These are phyloP conservation scores for Fusarium sp. DNA, from an alignment of 2,329 filamentous ascomycete species.

Conservation along the genomic window DNA sequence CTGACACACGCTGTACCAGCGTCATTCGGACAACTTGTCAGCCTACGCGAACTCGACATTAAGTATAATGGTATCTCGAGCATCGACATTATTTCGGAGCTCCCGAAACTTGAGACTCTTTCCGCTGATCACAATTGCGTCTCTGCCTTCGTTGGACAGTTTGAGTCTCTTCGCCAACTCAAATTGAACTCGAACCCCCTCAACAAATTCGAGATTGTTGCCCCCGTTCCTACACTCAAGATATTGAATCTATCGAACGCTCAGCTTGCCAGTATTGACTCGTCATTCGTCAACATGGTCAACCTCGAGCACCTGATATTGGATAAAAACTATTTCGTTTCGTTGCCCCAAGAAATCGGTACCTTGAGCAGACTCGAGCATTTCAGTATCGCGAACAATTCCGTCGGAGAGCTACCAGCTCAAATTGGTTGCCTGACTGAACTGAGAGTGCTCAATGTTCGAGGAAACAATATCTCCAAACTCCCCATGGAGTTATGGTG, in stretches of 20 bases:
- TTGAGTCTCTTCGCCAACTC: slow-evolving; percentile 82
- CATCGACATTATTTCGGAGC: slow-evolving; percentile 84
- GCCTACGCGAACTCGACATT: slow-evolving; percentile 89
- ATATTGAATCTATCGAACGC: slow-evolving; percentile 89
- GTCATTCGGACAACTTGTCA: slow-evolving; percentile 76
- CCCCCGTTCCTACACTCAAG: slow-evolving; percentile 81
- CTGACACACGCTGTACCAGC: slow-evolving; percentile 78
- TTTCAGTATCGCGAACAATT: slow-evolving; percentile 94
- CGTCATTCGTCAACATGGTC: slow-evolving; percentile 85
- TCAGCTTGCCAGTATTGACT: slow-evolving; percentile 89
- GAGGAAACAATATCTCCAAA: slow-evolving; percentile 91
- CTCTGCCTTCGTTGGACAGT: slow-evolving; percentile 89
- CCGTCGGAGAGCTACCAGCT: slow-evolving; percentile 81
- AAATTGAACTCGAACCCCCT: slow-evolving; percentile 95
- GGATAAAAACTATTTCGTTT: slow-evolving; percentile 96
- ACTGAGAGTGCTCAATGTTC: slow-evolving; percentile 84
- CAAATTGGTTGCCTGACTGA: slow-evolving; percentile 91
- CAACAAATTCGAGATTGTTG: slow-evolving; percentile 87
- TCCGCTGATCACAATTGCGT: slow-evolving; percentile 93
- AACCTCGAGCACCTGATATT: slow-evolving; percentile 88
- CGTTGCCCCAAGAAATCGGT: slow-evolving; percentile 85
- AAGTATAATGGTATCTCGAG: slow-evolving; percentile 91
- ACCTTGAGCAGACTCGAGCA: slow-evolving; percentile 85
- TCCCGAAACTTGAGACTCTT: slow-evolving; percentile 88
- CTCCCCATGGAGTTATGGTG: slow-evolving; percentile 97